Evolutionary conservation across 1,139 yeast species (phyloP).

Genomic region (Debaryomyces sp.): DNA sequence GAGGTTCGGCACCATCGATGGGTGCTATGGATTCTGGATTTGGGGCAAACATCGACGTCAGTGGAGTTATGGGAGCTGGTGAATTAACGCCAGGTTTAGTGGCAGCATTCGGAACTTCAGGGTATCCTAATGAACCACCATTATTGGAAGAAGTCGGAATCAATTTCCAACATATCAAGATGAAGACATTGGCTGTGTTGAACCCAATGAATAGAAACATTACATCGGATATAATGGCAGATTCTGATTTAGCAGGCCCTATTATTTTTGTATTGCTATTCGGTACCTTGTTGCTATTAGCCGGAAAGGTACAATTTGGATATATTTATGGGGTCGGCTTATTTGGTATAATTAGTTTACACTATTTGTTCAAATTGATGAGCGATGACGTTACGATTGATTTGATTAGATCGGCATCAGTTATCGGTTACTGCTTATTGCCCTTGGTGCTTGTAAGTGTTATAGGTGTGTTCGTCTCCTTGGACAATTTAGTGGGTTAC

Average conservation of each 20-base stretch:
- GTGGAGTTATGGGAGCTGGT: slow-evolving; percentile 53
- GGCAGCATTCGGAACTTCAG: slow-evolving; percentile 92
- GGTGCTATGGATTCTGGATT: slow-evolving; percentile 47
- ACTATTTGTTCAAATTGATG: slow-evolving; percentile 85
- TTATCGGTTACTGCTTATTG: slow-evolving; percentile 88
- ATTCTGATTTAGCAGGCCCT: slow-evolving; percentile 96
- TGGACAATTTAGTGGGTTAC: slow-evolving; percentile 80
- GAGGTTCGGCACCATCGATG: slow-evolving; percentile 19
- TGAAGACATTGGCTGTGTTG: slow-evolving; percentile 84
- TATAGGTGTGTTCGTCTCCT: slow-evolving; percentile 65
- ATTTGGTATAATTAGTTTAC: slow-evolving; percentile 85
- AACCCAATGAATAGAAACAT: slow-evolving; percentile 67
- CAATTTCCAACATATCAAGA: slow-evolving; percentile 83
- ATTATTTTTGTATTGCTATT: slow-evolving; percentile 83
- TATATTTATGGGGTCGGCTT: slow-evolving; percentile 96
- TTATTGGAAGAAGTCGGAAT: slow-evolving; percentile 91
- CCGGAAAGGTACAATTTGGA: slow-evolving; percentile 96
- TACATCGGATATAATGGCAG: slow-evolving; percentile 79
- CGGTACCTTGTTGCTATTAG: slow-evolving; percentile 78
- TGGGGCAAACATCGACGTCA: slow-evolving; percentile 42
- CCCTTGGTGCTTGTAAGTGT: slow-evolving; percentile 86
- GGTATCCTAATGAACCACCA: slow-evolving; percentile 94
- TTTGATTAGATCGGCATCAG: slow-evolving; percentile 80
- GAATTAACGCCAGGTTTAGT: slow-evolving; percentile 75
- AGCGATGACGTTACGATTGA: slow-evolving; percentile 62